These are phyloP conservation scores for Conidiobolus incongruus DNA, from an alignment of 371 early-diverging fungal species.

Conservation along the genomic window DNA sequence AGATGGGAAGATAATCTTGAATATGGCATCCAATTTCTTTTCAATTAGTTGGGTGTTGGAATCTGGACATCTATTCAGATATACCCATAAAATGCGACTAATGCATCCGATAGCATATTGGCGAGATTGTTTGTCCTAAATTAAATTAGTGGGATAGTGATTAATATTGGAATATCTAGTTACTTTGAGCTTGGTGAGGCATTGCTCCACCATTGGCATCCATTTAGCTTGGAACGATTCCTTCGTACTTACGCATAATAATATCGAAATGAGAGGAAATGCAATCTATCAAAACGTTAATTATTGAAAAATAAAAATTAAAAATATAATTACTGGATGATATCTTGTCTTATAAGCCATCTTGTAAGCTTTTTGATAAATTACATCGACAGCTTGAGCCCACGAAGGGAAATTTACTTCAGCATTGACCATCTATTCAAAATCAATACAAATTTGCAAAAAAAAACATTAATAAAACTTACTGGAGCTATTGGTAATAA, in stretches of 20 bases:
- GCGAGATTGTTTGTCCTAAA: conserved; percentile 43
- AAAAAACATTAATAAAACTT: conserved; percentile 1
- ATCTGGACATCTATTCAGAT: conserved; percentile 69
- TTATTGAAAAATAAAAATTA: background rate
- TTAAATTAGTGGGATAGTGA: conserved; percentile 1
- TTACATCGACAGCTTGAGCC: conserved; percentile 72
- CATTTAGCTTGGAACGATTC: conserved; percentile 74
- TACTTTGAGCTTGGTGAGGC: conserved; percentile 58
- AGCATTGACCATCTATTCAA: conserved; percentile 48
- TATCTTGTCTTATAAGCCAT: conserved; percentile 74
- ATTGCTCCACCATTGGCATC: conserved; percentile 43
- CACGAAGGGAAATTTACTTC: conserved; percentile 90
- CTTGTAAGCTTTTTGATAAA: conserved; percentile 70
- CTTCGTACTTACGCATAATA: conserved; percentile 68
- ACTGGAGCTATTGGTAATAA: conserved; percentile 77
- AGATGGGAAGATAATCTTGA: conserved; percentile 22
- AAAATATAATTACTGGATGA: conserved; percentile 15
- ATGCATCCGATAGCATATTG: conserved; percentile 53
- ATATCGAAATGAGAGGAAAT: conserved; percentile 63
- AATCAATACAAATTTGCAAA: background rate
- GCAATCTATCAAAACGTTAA: conserved; percentile 28
- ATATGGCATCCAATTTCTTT: conserved; percentile 17
- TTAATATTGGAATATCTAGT: conserved; percentile 4
- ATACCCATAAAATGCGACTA: conserved; percentile 76
- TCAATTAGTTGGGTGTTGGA: conserved; percentile 24